Evolutionary conservation across 2,329 filamentous ascomycete species (phyloP), one percentile per base, ranked within the genome.

Genomic region (Neofusicoccum kwambonambiense): DNA sequence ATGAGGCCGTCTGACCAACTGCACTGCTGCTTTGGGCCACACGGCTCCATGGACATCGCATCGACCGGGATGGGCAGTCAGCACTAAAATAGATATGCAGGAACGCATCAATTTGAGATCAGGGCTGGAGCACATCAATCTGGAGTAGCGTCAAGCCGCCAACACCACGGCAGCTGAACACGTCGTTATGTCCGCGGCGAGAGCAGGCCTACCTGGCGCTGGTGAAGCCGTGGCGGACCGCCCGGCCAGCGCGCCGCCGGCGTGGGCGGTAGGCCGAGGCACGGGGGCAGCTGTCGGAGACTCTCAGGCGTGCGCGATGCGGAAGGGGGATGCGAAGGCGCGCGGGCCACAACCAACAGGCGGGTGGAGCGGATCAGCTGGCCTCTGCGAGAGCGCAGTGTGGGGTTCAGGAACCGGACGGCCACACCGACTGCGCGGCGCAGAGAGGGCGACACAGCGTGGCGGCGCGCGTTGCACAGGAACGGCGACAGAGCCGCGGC

Each of bases 31-130:
- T 58, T 45, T 22, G 54, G 34, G 39, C 27, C n/a, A 47, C 8
- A 35, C 12, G 31, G 37, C 56, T 60, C 47, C 56, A 60, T 27
- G 41, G 41, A 11, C 42, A 31, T 9, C 41, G 31, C 41, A 41
- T 27, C 13, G 31, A 34, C 35, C 19, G 13, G 52, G 52, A 57
- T 44, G 17, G 39, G 37, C 42, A 35, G 54, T 60, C 56, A 60
- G 56, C 56, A 60, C 56, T 60, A 60, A 60, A 60, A 60, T 60
- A 60, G 56, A 60, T 60, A 60, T 60, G 56, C 56, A 60, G 56
- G 56, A 60, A 60, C 56, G 27, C 56, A 35, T 60, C 17, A 35
- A 47, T 60, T 58, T 58, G 54, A 45, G 54, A 58, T 45, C 27
- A 58, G 39, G 27, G 39, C 39, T 34, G 39, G 19, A 35, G 54